A percentile compares a stretch with the other conserved stretches of the same genome.
These are phyloP conservation scores for Albizia julibrissin DNA, from an alignment of 306 rosid species.

Conservation along the genomic window DNA sequence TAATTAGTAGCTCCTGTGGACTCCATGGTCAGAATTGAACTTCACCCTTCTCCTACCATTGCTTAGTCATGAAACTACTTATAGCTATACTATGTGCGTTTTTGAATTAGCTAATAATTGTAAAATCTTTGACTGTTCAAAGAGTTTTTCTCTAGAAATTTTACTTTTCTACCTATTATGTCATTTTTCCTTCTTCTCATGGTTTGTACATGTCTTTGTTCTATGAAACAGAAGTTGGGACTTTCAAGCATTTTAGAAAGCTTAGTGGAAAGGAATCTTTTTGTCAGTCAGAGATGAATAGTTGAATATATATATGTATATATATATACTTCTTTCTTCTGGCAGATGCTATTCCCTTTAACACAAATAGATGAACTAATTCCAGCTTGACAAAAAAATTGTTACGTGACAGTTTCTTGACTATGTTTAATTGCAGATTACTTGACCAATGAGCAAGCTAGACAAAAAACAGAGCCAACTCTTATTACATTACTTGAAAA, in stretches of 20 bases:
- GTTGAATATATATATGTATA: too few species aligned
- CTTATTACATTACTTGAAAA: too few species aligned
- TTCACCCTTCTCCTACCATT: slow-evolving; percentile 31
- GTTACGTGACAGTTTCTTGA: too few species aligned
- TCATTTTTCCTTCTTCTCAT: neutral
- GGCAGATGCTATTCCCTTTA: too few species aligned
- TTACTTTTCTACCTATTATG: slow-evolving; percentile 12
- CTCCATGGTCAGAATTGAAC: slow-evolving; percentile 37
- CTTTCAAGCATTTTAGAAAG: slow-evolving; percentile 17
- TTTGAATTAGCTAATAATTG: slow-evolving; percentile 37
- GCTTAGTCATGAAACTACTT: slow-evolving; percentile 35
- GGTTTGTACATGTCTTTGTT: slow-evolving; percentile 33
- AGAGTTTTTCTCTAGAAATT: slow-evolving; percentile 25
- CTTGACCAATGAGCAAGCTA: too few species aligned
- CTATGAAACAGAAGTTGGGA: slow-evolving; percentile 25
- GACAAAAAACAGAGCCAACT: too few species aligned
- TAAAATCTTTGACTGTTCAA: slow-evolving; percentile 36
- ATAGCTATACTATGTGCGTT: slow-evolving; percentile 25
- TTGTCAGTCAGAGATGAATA: too few species aligned
- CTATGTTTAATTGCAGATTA: too few species aligned
- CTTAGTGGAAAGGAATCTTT: neutral
- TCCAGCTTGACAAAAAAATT: too few species aligned
- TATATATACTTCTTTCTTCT: too few species aligned
- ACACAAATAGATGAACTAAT: too few species aligned
- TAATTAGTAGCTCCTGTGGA: slow-evolving; percentile 34